phyloP scores from a whole-genome alignment of 78 protist genomes.

The slime mould (Dictyostelium discoideum) region dicty_2.7 NC_007090.3:5383001-5383500 shows the following conservation, averaged over 20 bases:
- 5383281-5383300: too few species aligned
- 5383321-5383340: constrained; percentile 22
- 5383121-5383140: constrained; percentile 1
- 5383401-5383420: constrained; percentile 35
- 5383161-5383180: neutral
- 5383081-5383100: constrained; percentile 58
- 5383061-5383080: constrained; percentile 56
- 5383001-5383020: neutral
- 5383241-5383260: neutral
- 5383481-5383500: constrained; percentile 80
- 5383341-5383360: neutral
- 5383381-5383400: constrained; percentile 29
- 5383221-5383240: neutral
- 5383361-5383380: constrained; percentile 70
- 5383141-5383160: constrained; percentile 28
- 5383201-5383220: constrained; percentile 79
- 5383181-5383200: constrained; percentile 36
- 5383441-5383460: constrained; percentile 71
- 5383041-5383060: constrained; percentile 53
- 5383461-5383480: constrained; percentile 62
- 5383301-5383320: constrained; percentile 30
- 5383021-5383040: constrained; percentile 61
- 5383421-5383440: constrained; percentile 73
- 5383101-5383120: constrained; percentile 27
- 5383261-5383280: neutral